phyloP scores from a whole-genome alignment of 495 filamentous ascomycete genomes.

The Copromyces sp. region DNA sequence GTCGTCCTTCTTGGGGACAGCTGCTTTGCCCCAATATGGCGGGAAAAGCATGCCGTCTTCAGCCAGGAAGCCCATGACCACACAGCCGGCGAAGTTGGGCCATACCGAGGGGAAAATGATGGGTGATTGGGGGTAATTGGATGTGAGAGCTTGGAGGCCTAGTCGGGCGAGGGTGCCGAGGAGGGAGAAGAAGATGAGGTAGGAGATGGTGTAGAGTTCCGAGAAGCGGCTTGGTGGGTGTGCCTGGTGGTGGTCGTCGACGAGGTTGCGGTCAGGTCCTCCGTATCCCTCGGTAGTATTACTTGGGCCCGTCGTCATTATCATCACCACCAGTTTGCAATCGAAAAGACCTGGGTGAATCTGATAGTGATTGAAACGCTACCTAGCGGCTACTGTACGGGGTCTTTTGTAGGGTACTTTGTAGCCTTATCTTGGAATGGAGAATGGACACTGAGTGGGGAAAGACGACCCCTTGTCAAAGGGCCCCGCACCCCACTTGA shows the following conservation, averaged over 20 bases:
- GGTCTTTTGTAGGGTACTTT: neutral
- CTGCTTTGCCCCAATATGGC: conserved; percentile 46
- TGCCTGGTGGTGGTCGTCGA: neutral
- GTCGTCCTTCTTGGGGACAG: conserved; percentile 17
- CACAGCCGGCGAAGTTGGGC: conserved; percentile 80
- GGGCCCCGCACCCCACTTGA: neutral
- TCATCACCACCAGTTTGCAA: neutral
- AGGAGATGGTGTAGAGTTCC: conserved; percentile 64
- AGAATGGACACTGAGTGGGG: neutral
- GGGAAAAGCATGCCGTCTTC: conserved; percentile 70
- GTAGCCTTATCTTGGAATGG: too few species aligned
- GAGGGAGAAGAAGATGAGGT: conserved; percentile 81
- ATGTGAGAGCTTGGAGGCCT: conserved; percentile 70
- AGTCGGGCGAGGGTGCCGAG: conserved; percentile 78
- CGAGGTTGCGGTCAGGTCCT: neutral
- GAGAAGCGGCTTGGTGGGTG: neutral
- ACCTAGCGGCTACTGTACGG: neutral
- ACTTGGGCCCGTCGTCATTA: neutral
- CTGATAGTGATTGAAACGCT: too few species aligned
- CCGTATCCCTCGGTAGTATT: neutral
- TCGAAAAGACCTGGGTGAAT: neutral
- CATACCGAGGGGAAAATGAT: conserved; percentile 67
- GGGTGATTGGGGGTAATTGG: conserved; percentile 70
- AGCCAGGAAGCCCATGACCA: conserved; percentile 76
- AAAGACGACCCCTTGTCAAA: neutral